A percentile compares a stretch with the other conserved stretches of the same genome.
Evolutionary conservation across 2,329 filamentous ascomycete genomes (phyloP).

Genomic region (Phyllosticta citriasiana): DNA sequence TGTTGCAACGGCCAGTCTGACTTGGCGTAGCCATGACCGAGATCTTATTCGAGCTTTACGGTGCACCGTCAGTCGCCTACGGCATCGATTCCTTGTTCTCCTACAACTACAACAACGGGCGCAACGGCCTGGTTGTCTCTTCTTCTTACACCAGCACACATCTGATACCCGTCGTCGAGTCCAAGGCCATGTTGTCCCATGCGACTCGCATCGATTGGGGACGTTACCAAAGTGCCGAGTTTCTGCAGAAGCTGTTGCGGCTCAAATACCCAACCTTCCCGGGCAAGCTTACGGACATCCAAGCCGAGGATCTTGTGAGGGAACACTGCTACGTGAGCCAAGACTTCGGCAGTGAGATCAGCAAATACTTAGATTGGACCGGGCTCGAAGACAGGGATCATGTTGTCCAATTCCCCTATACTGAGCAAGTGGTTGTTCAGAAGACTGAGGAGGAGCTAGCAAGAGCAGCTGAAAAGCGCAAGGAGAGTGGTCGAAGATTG

Average conservation of each 20-base stretch:
- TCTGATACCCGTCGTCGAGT: constrained; percentile 83
- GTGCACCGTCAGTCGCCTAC: constrained; percentile 79
- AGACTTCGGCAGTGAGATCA: constrained; percentile 71
- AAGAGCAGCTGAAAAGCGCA: constrained; percentile 82
- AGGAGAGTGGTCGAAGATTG: constrained; percentile 80
- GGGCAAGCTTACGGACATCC: constrained; percentile 73
- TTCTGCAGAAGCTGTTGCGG: constrained; percentile 76
- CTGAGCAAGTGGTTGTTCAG: constrained; percentile 78
- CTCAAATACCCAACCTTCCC: constrained; percentile 89
- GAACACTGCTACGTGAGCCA: constrained; percentile 85
- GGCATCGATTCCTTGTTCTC: constrained; percentile 96
- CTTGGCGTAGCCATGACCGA: constrained; percentile 79
- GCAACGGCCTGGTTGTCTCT: constrained; percentile 77
- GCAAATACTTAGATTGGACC: constrained; percentile 75
- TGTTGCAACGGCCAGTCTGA: constrained; percentile 16
- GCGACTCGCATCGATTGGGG: constrained; percentile 92
- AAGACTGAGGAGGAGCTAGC: constrained; percentile 94
- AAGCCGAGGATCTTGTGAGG: constrained; percentile 77
- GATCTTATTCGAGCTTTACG: constrained; percentile 93
- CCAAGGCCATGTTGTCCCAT: constrained; percentile 73
- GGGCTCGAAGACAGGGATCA: constrained; percentile 82
- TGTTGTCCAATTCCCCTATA: constrained; percentile 87
- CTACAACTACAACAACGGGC: constrained; percentile 83
- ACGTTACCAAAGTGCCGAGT: constrained; percentile 80
- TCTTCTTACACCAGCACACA: constrained; percentile 93